Base-by-base conservation (phyloP, 176 grass and related monocot species). In the Alloteropsis semialata region DNA sequence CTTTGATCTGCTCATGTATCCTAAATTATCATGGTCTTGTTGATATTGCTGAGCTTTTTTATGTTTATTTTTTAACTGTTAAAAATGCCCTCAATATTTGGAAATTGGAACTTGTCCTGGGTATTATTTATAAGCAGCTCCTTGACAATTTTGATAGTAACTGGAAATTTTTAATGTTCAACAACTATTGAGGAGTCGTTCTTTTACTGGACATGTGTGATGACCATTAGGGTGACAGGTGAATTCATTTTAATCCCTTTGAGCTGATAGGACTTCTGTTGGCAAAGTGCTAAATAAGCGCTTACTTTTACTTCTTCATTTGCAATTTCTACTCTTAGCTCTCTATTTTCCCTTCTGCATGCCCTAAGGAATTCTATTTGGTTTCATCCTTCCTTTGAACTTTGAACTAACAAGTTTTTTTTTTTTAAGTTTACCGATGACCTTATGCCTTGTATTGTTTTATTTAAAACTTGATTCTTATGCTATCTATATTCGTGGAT, bases 401-500 rank as follows among this genome's bases (percentile, higher is more conserved):
- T 14, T 65, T 64, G 45, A 43, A 37, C 70, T 94, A 75, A 92
- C 58, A 69, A 66, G 38, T 10, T 65, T 69, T 12, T 74, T 64
- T 80, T 83, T 50, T 66, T 84, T 77, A 70, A 84, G 96, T 99
- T 76, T 71, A 96, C 93, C 51, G 96, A 99, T 80, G 96, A 99
- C n/a, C n/a, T n/a, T n/a, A n/a, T n/a, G n/a, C n/a, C n/a, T n/a
- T n/a, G n/a, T n/a, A n/a, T n/a, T n/a, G n/a, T n/a, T n/a, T n/a
- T n/a, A n/a, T n/a, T n/a, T n/a, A n/a, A n/a, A n/a, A n/a, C n/a
- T n/a, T n/a, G n/a, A n/a, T n/a, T n/a, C n/a, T n/a, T n/a, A n/a
- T n/a, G n/a, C n/a, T n/a, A n/a, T n/a, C n/a, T n/a, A n/a, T n/a
- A n/a, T n/a, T n/a, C n/a, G n/a, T n/a, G n/a, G n/a, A n/a, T n/a